Conservation (phyloP, 371 early-diverging fungal species). For the Zancudomyces culisetae region DNA sequence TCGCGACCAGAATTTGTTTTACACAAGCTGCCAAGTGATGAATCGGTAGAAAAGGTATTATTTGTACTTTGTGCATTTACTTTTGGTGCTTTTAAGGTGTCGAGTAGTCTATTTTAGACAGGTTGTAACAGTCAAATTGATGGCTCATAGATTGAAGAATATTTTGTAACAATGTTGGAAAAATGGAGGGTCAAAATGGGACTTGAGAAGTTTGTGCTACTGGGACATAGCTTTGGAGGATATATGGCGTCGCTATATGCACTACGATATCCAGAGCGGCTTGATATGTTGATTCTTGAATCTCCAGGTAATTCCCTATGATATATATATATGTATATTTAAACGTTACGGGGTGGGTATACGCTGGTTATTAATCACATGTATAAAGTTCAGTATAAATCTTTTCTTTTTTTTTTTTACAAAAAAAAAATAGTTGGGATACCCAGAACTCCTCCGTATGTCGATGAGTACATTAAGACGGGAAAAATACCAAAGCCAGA, state of each 20-base stretch:
- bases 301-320: slow-evolving; percentile 43
- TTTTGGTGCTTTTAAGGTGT: too few species aligned
- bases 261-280: slow-evolving; percentile 61
- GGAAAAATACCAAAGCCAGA: too few species aligned
- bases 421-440: too few species aligned
- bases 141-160: slow-evolving; percentile 38
- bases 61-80: neutral
- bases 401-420: too few species aligned
- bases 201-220: slow-evolving; percentile 60
- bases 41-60: neutral
- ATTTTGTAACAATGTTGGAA: slow-evolving; percentile 81
- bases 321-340: too few species aligned
- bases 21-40: slow-evolving; percentile 5
- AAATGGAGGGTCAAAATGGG: slow-evolving; percentile 61
- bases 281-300: slow-evolving; percentile 70
- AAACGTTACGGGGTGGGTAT: too few species aligned
- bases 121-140: too few species aligned
- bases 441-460: too few species aligned
- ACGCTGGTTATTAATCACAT: too few species aligned
- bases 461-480: too few species aligned
- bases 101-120: too few species aligned
- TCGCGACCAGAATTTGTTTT: slow-evolving; percentile 47
- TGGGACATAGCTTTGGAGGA: slow-evolving; percentile 75
- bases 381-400: too few species aligned
- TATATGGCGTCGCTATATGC: slow-evolving; percentile 76